Conservation (phyloP, 768 basidiomycete species). For the Mycena maculata region DNA sequence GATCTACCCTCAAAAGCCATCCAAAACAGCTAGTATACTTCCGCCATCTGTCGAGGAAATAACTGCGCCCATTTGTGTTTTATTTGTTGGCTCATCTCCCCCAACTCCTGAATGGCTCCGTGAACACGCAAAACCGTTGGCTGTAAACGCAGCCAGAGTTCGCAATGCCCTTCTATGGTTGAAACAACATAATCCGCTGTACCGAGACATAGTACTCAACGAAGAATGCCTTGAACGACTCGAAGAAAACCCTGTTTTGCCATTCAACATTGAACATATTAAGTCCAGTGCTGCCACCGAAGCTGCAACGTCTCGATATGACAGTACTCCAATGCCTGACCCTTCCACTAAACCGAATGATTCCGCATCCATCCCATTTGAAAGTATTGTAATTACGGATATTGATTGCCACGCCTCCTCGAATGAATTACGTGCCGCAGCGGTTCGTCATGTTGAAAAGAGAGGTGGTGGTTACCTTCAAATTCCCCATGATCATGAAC, state of each 20-base stretch:
- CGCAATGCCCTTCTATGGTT: constrained; percentile 21
- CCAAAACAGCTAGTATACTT: not conserved
- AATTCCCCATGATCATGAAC: constrained; percentile 33
- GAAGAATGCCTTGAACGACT: constrained; percentile 3
- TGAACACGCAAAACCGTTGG: constrained; percentile 15
- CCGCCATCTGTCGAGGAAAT: constrained; percentile 1
- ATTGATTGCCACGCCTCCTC: too few species aligned
- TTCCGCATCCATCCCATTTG: constrained; percentile 9
- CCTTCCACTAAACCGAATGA: not conserved
- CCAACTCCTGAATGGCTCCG: constrained; percentile 13
- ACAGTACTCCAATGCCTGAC: not conserved
- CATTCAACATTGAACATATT: constrained; percentile 15
- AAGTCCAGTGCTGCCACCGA: not conserved
- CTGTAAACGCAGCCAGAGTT: constrained; percentile 8
- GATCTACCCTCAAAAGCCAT: constrained; percentile 11
- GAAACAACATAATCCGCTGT: constrained; percentile 18
- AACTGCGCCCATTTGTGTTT: not conserved
- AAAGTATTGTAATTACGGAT: constrained; percentile 25
- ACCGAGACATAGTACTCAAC: not conserved
- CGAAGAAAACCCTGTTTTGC: constrained; percentile 12
- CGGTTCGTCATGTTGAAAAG: constrained; percentile 38
- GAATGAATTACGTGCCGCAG: constrained; percentile 39
- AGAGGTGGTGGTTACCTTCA: constrained; percentile 36
- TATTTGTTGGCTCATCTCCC: constrained; percentile 6
- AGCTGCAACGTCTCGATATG: constrained; percentile 9